phyloP scores from a whole-genome alignment of 352 stramenopile genomes.

The Stramenopiles sp. region DNA sequence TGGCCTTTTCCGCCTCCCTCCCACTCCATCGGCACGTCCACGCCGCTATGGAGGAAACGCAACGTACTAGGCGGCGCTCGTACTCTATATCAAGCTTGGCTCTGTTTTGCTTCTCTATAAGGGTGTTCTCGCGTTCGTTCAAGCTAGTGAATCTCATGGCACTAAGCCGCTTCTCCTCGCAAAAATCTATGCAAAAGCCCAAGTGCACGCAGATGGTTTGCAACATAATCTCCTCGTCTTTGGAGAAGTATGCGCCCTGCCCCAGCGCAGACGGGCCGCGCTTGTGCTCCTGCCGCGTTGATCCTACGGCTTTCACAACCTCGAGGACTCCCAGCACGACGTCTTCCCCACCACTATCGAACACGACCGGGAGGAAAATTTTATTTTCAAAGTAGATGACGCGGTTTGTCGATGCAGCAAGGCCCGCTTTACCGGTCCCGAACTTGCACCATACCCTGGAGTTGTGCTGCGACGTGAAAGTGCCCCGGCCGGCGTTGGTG shows the following conservation, averaged over 20 bases:
- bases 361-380: background rate
- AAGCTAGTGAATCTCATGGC: too few relatives aligned
- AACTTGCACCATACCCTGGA: background rate
- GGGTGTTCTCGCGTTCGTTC: background rate
- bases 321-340: background rate
- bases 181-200: background rate
- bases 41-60: background rate
- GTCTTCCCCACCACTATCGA: background rate
- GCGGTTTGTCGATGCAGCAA: background rate
- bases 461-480: too few relatives aligned
- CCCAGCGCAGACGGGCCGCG: too few relatives aligned
- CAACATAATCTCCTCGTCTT: background rate
- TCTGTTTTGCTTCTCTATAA: background rate
- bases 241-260: background rate
- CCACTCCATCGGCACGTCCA: background rate
- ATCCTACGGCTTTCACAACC: background rate
- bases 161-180: background rate
- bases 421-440: background rate
- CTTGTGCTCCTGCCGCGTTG: background rate
- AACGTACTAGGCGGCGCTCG: background rate
- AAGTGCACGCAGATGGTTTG: background rate
- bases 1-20: background rate
- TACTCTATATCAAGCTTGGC: background rate
- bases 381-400: background rate
- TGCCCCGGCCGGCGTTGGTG: background rate